A percentile compares a stretch with the other conserved stretches of the same genome.
Conservation (phyloP, 2,329 filamentous ascomycete species). For the Xylaria sp. region DNA sequence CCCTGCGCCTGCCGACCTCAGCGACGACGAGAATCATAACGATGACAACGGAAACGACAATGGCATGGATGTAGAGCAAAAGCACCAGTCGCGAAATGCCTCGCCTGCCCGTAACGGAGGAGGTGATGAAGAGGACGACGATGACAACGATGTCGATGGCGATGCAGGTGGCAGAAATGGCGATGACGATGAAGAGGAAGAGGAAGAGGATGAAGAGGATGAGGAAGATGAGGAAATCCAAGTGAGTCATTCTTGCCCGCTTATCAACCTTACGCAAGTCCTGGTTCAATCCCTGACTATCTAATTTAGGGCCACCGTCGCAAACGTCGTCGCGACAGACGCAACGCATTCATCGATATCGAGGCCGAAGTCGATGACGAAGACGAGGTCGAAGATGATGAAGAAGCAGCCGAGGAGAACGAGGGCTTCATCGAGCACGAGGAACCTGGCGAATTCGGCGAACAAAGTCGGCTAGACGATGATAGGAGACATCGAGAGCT, state of each 20-base stretch:
- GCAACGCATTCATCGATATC: constrained; percentile 92
- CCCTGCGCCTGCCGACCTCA: constrained; percentile 72
- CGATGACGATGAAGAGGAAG: constrained; percentile 54
- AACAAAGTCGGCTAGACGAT: constrained; percentile 79
- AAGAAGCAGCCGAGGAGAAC: constrained; percentile 82
- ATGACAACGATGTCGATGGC: constrained; percentile 51
- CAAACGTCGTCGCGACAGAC: constrained; percentile 77
- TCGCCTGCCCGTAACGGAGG: constrained; percentile 35
- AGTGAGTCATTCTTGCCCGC: constrained; percentile 41
- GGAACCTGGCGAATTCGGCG: constrained; percentile 86
- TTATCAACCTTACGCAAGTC: not conserved
- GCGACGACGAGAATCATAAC: constrained; percentile 66
- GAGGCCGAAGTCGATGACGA: constrained; percentile 98
- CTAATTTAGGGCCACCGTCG: constrained; percentile 63
- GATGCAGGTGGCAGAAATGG: constrained; percentile 50
- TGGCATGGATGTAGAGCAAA: constrained; percentile 33
- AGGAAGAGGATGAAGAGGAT: constrained; percentile 67
- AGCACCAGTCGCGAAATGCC: constrained; percentile 21
- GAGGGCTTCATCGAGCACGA: constrained; percentile 87
- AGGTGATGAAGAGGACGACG: constrained; percentile 46
- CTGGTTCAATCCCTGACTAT: constrained; percentile 1
- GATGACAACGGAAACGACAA: constrained; percentile 35
- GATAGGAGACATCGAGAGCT: constrained; percentile 93
- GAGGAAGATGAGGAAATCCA: constrained; percentile 70
- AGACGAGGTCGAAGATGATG: constrained; percentile 84